Base-by-base conservation (phyloP, 2,329 filamentous ascomycete species). In the Didymella pinodella region DNA sequence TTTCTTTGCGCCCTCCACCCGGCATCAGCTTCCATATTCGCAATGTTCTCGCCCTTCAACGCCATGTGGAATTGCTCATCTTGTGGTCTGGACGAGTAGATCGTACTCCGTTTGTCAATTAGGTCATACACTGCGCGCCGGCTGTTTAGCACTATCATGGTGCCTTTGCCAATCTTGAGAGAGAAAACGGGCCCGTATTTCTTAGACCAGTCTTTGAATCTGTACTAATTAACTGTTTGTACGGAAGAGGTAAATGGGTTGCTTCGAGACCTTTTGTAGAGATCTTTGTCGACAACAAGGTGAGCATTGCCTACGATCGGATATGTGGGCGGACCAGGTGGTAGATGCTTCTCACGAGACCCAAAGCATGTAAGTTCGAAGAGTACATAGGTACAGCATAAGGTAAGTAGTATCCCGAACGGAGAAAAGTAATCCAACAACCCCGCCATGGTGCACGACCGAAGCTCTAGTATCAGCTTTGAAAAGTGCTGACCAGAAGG, bases 271-370 rank as follows among this genome's bases (percentile, higher is more conserved):
- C 51, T 68, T 40, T 61, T 63, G 43, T 62, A 65, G 12, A 67
- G 61, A 40, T 63, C 38, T 46, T 62, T 63, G 34, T 63, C 65
- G 16, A 64, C 57, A 22, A 45, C 51, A 40, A 66, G 64, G 36
- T 72, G 68, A 1, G 66, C 65, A 59, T 72, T 72, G 29, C 70
- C 70, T 12, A 72, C 8, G 29, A 72, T 69, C 0, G 70, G 67
- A 43, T 57, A 57, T 2, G 68, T 72, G 18, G 66, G 67, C n/a
- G 70, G 70, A 29, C 70, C 70, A 1, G 67, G 68, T 32, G 70
- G 70, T 4, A 72, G 63, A 56, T 67, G 50, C 49, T 67, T 68
- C 36, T 71, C 70, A 10, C 70, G 66, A 8, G 29, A 41, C 0
- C 67, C 68, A 54, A 71, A 68, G 48, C 63, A 66, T 14, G 54